These are phyloP conservation scores for Colletotrichum sp. DNA, from an alignment of 2,329 filamentous ascomycete genomes.

Conservation along the genomic window DNA sequence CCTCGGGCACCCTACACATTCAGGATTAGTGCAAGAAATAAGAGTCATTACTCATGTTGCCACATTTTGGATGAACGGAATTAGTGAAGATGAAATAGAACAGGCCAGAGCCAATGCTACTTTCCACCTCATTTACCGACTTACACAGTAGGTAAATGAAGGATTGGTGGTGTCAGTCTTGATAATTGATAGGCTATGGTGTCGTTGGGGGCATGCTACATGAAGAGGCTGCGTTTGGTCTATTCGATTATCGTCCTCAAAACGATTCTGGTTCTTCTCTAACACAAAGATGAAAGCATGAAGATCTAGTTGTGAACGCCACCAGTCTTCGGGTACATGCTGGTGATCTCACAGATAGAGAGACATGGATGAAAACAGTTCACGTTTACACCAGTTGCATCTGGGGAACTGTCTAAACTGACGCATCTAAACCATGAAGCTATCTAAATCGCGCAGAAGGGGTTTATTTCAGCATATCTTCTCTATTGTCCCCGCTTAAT, in stretches of 20 bases:
- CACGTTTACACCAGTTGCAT: background rate
- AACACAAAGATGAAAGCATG: background rate
- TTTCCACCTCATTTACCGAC: too few species aligned
- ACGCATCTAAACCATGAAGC: fast-evolving
- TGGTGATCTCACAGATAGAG: too few species aligned
- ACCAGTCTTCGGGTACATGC: background rate
- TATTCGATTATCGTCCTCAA: fast-evolving
- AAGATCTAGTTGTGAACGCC: fast-evolving
- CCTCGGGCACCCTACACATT: too few species aligned
- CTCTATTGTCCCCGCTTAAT: fast-evolving
- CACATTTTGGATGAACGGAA: too few species aligned
- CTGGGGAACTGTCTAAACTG: background rate
- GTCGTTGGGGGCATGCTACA: too few species aligned
- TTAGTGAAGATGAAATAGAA: too few species aligned
- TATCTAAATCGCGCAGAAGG: background rate
- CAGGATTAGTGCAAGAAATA: background rate
- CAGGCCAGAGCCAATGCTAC: too few species aligned
- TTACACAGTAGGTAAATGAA: too few species aligned
- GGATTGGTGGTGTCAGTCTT: too few species aligned
- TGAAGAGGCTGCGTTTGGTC: fast-evolving
- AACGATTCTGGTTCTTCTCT: fast-evolving
- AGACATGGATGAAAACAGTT: fast-evolving
- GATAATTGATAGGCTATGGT: too few species aligned
- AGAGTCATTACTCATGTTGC: fast-evolving
- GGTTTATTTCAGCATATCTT: background rate